These are phyloP conservation scores for Spizellomyces sp. DNA, from an alignment of 192 early-diverging fungal species.

Conservation along the genomic window DNA sequence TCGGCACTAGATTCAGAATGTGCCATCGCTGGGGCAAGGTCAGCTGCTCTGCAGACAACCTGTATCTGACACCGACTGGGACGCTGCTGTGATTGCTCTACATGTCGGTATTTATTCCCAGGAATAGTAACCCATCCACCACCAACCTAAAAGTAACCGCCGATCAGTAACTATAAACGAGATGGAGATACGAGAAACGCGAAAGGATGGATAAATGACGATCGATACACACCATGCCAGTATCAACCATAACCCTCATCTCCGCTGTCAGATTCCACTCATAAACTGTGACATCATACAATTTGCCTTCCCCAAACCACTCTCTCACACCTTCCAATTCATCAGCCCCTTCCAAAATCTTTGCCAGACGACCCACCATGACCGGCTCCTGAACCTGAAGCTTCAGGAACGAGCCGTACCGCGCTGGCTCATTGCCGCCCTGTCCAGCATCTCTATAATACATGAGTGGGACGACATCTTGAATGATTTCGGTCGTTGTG, in stretches of 20 bases:
- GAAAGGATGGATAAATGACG: too few relatives aligned
- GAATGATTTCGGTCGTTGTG: too few relatives aligned
- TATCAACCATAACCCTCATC: constrained; percentile 6
- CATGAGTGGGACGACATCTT: not conserved
- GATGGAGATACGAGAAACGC: too few relatives aligned
- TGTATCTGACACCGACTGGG: too few relatives aligned
- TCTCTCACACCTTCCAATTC: not conserved
- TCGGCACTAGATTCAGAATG: too few relatives aligned
- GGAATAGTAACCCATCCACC: too few relatives aligned
- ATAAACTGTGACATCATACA: not conserved
- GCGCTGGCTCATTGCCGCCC: not conserved
- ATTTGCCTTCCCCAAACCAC: not conserved
- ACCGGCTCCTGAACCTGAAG: not conserved
- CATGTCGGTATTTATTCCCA: too few relatives aligned
- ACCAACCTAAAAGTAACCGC: too few relatives aligned
- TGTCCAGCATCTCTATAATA: not conserved
- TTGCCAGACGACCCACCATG: not conserved
- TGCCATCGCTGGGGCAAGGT: too few relatives aligned
- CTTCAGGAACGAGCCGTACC: not conserved
- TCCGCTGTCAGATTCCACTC: not conserved
- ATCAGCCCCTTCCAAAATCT: not conserved
- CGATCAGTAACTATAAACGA: too few relatives aligned
- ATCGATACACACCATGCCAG: not conserved
- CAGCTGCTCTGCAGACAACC: too few relatives aligned
- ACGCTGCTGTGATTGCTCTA: too few relatives aligned